These are phyloP conservation scores for Corallochytrium limacisporum DNA, from an alignment of 78 protist species.

Conservation along the genomic window DNA sequence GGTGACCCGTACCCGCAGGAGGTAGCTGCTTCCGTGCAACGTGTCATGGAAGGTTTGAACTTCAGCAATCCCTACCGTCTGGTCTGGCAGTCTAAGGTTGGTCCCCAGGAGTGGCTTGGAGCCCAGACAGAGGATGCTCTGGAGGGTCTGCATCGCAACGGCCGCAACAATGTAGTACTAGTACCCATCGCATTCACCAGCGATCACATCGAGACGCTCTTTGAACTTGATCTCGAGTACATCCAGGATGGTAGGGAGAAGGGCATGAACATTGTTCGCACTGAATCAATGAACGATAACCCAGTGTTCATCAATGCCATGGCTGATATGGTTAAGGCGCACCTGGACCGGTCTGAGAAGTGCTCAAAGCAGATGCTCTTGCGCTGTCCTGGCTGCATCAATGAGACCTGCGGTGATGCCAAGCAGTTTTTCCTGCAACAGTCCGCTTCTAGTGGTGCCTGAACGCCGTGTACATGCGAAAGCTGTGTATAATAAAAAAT, in stretches of 20 bases:
- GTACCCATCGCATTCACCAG: conserved; percentile 72
- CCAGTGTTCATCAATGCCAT: conserved; percentile 41
- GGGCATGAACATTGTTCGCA: conserved; percentile 21
- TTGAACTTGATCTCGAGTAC: conserved; percentile 61
- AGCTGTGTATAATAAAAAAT: no score
- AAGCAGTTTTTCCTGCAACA: not conserved
- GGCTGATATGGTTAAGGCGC: conserved; percentile 38
- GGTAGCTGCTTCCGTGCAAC: conserved; percentile 35
- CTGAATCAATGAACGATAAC: conserved; percentile 45
- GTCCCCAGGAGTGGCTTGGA: conserved; percentile 51
- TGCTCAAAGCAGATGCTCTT: not conserved
- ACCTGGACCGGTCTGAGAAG: not conserved
- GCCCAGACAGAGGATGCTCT: conserved; percentile 49
- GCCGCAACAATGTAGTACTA: conserved; percentile 13
- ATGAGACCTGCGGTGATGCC: not conserved
- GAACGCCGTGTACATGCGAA: no score
- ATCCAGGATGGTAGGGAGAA: not conserved
- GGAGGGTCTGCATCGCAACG: conserved; percentile 6
- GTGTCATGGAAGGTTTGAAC: conserved; percentile 29
- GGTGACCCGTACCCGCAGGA: conserved; percentile 67
- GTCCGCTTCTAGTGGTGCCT: no score
- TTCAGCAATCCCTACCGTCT: conserved; percentile 24
- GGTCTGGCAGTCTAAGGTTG: conserved; percentile 50
- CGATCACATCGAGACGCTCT: conserved; percentile 78
- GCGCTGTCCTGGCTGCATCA: conserved; percentile 4